Percentiles rank a stretch among this genome's conserved stretches.
Conservation (phyloP, 306 rosid genomes). For the Castanospermum australe region DNA sequence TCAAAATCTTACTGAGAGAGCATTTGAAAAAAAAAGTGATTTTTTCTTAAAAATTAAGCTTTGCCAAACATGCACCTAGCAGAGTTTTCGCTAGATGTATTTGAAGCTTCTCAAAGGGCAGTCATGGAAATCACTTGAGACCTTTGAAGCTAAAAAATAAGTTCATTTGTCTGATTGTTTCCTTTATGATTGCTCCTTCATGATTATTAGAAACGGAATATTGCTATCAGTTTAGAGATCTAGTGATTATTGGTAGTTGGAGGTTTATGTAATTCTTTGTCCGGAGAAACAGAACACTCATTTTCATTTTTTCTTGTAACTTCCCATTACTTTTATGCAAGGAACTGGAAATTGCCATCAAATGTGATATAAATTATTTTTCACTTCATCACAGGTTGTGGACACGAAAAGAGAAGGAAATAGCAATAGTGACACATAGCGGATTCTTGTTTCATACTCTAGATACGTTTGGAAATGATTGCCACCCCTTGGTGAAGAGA, state of each 20-base stretch:
- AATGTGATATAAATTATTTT: not conserved
- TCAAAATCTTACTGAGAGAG: too few relatives aligned
- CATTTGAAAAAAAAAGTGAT: too few relatives aligned
- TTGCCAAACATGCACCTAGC: too few relatives aligned
- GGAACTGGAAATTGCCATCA: not conserved
- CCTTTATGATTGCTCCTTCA: not conserved
- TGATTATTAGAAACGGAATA: not conserved
- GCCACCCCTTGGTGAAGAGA: slow-evolving; percentile 64
- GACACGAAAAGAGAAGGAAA: slow-evolving; percentile 83
- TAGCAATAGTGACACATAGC: slow-evolving; percentile 86
- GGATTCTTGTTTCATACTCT: slow-evolving; percentile 80
- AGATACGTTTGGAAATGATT: slow-evolving; percentile 61
- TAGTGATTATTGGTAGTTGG: not conserved
- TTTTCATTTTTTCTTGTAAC: not conserved
- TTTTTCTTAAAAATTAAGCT: too few relatives aligned
- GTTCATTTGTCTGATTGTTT: not conserved
- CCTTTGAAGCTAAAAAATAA: slow-evolving; percentile 20
- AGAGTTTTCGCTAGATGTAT: not conserved
- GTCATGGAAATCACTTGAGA: slow-evolving; percentile 11
- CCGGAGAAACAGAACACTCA: not conserved
- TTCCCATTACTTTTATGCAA: not conserved
- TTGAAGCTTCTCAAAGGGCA: not conserved
- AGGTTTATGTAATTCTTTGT: not conserved
- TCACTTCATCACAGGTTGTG: slow-evolving; percentile 59
- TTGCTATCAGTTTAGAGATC: not conserved